Evolutionary conservation across 495 filamentous ascomycete species (phyloP), one percentile per base, ranked within the genome.

Genomic region (Neurospora hispaniola): DNA sequence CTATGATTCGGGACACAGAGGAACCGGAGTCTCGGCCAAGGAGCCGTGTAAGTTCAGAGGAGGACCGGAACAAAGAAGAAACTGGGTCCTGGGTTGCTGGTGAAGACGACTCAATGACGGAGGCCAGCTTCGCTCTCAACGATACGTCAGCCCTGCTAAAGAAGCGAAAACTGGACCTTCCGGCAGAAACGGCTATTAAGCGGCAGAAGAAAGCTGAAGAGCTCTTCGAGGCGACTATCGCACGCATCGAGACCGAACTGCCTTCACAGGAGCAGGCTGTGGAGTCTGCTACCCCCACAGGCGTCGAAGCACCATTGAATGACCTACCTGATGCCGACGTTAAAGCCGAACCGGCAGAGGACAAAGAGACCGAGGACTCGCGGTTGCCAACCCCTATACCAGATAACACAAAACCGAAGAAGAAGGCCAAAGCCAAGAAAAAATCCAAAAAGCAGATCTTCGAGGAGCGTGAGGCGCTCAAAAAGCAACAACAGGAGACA

Each of bases 11-110:
- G 69, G 92, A 96, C 75, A 93, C 90, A 0, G 93, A 95, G 77
- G 93, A 96, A 72, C 88, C 89, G 69, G 94, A 95, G 68, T 96
- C 93, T 72, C 85, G 93, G 20, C 90, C 93, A 18, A 83, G 89
- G 14, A 97, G 94, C 78, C 90, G 91, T 12, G 89, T 92, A 85
- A 92, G 90, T 76, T 88, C 89, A 40, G 88, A 86, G 43, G 88
- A 90, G 41, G 90, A 90, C 31, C 85, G 80, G 2, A 89, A 86
- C 23, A 91, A 93, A 74, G 89, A 93, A 40, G 90, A 85, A 16
- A 89, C 85, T 27, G 73, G 69, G 0, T 81, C 81, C 4, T 80
- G 83, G 76, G 84, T 80, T 38, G 78, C 79, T 18, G 80, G 72
- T 20, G 86, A 88, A 40, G 86, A 88, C 16, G 86, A 88, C 70